A percentile compares a stretch with the other conserved stretches of the same genome.
Evolutionary conservation across 345 rosid genomes (phyloP).

Genomic region (Aurinia saxatilis): DNA sequence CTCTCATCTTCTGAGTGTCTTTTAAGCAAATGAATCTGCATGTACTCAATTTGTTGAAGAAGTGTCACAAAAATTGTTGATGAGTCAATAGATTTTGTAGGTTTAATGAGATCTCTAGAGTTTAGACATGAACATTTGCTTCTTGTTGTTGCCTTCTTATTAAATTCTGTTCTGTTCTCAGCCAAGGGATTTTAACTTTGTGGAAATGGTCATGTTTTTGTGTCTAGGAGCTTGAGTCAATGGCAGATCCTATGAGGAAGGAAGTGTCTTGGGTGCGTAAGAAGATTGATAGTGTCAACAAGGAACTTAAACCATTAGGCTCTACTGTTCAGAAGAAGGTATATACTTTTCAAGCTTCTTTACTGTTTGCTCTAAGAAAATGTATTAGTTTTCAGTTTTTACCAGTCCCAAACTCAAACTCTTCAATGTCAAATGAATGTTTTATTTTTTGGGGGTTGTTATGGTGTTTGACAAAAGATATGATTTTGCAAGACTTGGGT

Average conservation of each 20-base stretch:
- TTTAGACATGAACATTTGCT: neutral
- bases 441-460: conserved; percentile 6
- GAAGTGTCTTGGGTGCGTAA: conserved; percentile 73
- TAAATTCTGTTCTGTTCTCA: neutral
- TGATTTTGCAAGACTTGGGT: neutral
- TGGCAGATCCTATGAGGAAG: conserved; percentile 96
- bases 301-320: conserved; percentile 87
- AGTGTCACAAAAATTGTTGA: neutral
- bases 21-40: conserved; percentile 3
- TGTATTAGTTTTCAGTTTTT: neutral
- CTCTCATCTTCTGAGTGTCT: neutral
- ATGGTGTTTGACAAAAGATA: conserved; percentile 4
- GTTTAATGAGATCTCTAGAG: neutral
- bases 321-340: conserved; percentile 89
- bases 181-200: neutral
- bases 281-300: conserved; percentile 84
- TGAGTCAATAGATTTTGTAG: neutral
- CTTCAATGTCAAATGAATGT: conserved; percentile 5
- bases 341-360: neutral
- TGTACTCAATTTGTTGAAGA: neutral
- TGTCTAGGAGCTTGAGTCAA: conserved; percentile 76
- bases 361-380: neutral
- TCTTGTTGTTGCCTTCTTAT: neutral
- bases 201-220: neutral
- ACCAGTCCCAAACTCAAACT: conserved; percentile 7